Base-by-base conservation (phyloP, 2,329 filamentous ascomycete species). In the Neophaeococcomyces mojaviensis region DNA sequence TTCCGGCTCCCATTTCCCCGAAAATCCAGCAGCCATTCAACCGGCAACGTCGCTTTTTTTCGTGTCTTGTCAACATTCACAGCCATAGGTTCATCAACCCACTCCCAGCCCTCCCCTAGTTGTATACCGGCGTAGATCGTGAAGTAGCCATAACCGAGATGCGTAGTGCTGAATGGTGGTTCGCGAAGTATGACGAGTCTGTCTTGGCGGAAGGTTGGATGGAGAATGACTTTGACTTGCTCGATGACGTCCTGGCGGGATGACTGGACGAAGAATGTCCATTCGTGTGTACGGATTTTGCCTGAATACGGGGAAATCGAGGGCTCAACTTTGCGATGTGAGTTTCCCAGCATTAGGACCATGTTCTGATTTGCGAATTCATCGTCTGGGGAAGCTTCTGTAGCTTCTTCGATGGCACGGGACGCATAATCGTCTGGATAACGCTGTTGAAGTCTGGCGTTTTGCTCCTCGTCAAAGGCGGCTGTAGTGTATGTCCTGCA, bases 181-280 rank as follows among this genome's bases (percentile, higher is more conserved):
- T 33, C 33, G 30, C 43, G 48, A 19, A 44, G 20, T 22, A 20
- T 37, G 10, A 44, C 41, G 4, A 44, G 22, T 45, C 31, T 9
- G 52, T 51, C 15, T 48, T 45, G 15, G 39, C 46, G 10, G 40
- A 55, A 55, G 3, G 54, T 55, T 4, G 52, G 54, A 42, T 55
- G 52, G 47, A 55, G 43, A 35, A 44, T 44, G 19, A 55, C 46
- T 31, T 55, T 46, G 8, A 56, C 49, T 31, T 56, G 48, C 44
- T 56, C 51, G 38, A 56, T 52, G 8, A 56, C 22, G 44, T 56
- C 54, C 24, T 39, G 53, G 30, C 50, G 28, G 8, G 52, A 55
- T 8, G 50, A 49, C 15, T 51, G 45, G 2, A 56, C 44, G 40
- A 56, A 56, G 47, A 56, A 56, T 26, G 48, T 56, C 52, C 52